phyloP scores from a whole-genome alignment of 1,284 basidiomycete species.

The Ganoderma meredithae region DNA sequence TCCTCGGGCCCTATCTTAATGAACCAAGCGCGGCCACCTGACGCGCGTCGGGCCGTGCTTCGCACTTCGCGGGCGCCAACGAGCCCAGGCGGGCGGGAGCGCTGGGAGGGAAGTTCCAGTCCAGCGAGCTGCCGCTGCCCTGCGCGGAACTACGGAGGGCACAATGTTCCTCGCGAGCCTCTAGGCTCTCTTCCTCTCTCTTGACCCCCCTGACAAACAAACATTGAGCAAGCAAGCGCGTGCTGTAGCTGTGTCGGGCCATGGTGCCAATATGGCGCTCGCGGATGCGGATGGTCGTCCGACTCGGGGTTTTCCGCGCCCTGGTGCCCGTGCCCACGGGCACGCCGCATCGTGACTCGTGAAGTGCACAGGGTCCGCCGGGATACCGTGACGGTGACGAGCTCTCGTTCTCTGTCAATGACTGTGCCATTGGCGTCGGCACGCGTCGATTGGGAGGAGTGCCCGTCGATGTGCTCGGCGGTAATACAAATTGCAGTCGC shows the following conservation, averaged over 20 bases:
- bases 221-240: background rate
- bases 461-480: background rate
- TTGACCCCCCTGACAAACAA: background rate
- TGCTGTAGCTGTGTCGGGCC: no score
- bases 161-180: background rate
- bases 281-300: no score
- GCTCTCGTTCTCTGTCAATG: no score
- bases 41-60: background rate
- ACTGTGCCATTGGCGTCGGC: background rate
- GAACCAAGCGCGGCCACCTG: background rate
- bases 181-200: no score
- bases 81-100: background rate
- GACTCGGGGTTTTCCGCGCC: no score
- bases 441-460: slow-evolving; percentile 5
- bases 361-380: background rate
- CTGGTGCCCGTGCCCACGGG: background rate
- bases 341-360: background rate
- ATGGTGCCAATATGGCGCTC: no score
- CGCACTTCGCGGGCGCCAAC: slow-evolving; percentile 1
- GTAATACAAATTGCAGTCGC: background rate
- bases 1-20: background rate
- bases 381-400: background rate
- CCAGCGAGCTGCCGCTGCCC: slow-evolving; percentile 13
- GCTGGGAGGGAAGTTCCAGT: slow-evolving; percentile 18
- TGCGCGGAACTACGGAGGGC: background rate